Conservation (phyloP, 345 rosid species). For the Linum usitatissimum region DNA sequence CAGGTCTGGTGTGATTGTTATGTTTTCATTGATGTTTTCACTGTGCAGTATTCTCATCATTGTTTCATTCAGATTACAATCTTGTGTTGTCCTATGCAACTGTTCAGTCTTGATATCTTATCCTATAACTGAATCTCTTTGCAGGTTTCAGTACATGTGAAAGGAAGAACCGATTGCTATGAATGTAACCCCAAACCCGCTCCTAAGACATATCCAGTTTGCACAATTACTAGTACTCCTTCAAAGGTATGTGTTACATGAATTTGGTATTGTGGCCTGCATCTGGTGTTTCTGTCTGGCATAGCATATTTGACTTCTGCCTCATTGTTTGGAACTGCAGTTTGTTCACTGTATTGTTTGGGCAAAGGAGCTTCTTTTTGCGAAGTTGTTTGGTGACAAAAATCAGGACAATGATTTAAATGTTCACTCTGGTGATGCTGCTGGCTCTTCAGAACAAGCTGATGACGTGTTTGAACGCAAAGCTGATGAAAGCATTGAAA, state of each 20-base stretch:
- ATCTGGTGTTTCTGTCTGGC: slow-evolving; percentile 1
- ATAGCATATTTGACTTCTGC: slow-evolving; percentile 3
- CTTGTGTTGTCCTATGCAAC: neutral
- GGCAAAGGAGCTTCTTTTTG: slow-evolving; percentile 97
- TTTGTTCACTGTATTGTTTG: slow-evolving; percentile 98
- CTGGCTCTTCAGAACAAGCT: slow-evolving; percentile 51
- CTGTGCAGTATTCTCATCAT: neutral
- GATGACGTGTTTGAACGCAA: slow-evolving; percentile 64
- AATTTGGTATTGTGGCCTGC: neutral
- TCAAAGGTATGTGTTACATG: slow-evolving; percentile 56
- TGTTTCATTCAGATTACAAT: neutral
- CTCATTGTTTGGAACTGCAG: slow-evolving; percentile 34
- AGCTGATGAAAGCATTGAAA: slow-evolving; percentile 62
- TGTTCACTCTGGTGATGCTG: slow-evolving; percentile 62
- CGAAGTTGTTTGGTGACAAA: slow-evolving; percentile 93
- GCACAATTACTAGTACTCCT: slow-evolving; percentile 98
- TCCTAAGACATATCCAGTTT: slow-evolving; percentile 96
- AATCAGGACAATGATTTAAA: slow-evolving; percentile 93
- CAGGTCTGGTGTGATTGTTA: neutral
- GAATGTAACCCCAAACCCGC: slow-evolving; percentile 95
- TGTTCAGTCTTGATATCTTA: neutral
- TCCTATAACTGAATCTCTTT: neutral
- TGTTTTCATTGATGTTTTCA: neutral
- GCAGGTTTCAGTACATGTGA: slow-evolving; percentile 86
- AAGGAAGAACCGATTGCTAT: slow-evolving; percentile 92